Conservation (phyloP, 192 early-diverging fungal genomes). For the Linnemannia hyalina region DNA sequence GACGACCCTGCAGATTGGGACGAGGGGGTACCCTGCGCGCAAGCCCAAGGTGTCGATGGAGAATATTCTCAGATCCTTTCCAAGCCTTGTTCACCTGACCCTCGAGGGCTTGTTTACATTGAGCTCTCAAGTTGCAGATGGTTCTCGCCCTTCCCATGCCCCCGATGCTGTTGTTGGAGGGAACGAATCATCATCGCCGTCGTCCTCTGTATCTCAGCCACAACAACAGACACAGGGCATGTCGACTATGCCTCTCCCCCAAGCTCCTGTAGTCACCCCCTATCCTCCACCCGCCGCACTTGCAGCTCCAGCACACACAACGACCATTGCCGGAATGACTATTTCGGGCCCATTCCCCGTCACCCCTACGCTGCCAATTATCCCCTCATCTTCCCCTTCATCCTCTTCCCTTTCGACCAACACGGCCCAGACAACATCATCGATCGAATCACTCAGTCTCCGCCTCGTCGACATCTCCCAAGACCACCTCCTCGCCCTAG, state of each 20-base stretch:
- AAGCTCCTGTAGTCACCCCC: background rate
- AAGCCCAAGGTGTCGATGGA: conserved; percentile 41
- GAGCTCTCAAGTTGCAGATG: conserved; percentile 7
- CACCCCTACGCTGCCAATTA: background rate
- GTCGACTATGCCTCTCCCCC: background rate
- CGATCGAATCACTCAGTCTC: conserved; percentile 27
- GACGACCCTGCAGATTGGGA: conserved; percentile 32
- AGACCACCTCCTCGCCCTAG: conserved; percentile 27
- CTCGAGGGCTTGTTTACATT: conserved; percentile 40
- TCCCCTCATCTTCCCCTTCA: background rate
- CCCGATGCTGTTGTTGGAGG: background rate
- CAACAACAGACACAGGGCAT: conserved; percentile 1
- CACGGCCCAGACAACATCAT: background rate
- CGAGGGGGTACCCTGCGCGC: conserved; percentile 25
- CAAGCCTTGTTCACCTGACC: conserved; percentile 26
- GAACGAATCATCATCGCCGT: background rate
- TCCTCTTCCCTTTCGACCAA: background rate
- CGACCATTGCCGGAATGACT: conserved; percentile 2
- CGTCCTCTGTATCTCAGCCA: background rate
- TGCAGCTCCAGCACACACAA: background rate
- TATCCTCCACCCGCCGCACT: background rate
- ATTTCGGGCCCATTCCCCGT: conserved; percentile 16
- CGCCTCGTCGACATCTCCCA: conserved; percentile 50
- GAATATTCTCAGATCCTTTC: conserved; percentile 38
- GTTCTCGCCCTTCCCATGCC: background rate